Evolutionary conservation across 306 rosid species (phyloP).

Genomic region (Amphicarpaea edgeworthii): DNA sequence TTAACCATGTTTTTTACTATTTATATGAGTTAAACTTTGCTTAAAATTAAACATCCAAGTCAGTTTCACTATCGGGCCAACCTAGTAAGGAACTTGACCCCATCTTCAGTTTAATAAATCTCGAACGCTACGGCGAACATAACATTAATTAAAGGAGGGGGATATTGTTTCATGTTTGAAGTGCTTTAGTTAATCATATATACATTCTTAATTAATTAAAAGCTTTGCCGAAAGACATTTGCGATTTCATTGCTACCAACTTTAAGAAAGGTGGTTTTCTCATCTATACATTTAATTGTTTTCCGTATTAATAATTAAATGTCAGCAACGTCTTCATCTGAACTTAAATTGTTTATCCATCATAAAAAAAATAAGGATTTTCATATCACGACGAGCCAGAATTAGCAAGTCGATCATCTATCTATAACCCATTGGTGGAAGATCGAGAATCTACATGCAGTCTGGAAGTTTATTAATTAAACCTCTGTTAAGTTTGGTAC

Average conservation of each 20-base stretch:
- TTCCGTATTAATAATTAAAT: background rate
- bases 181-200: background rate
- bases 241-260: background rate
- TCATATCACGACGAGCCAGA: conserved; percentile 6
- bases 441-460: conserved; percentile 12
- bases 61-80: too few species aligned
- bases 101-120: background rate
- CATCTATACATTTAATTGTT: background rate
- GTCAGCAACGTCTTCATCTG: background rate
- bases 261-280: conserved; percentile 4
- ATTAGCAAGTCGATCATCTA: conserved; percentile 3
- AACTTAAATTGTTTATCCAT: background rate
- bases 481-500: conserved; percentile 40
- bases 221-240: conserved; percentile 26
- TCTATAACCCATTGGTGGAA: background rate
- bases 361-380: conserved; percentile 1
- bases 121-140: background rate
- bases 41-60: too few species aligned
- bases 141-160: too few species aligned
- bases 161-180: background rate
- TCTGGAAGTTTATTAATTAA: background rate
- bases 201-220: background rate
- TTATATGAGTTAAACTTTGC: too few species aligned
- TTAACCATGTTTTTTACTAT: too few species aligned
- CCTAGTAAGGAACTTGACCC: too few species aligned